Conservation (phyloP, 768 basidiomycete genomes). For the Trichaptum fuscoviolaceum region DNA sequence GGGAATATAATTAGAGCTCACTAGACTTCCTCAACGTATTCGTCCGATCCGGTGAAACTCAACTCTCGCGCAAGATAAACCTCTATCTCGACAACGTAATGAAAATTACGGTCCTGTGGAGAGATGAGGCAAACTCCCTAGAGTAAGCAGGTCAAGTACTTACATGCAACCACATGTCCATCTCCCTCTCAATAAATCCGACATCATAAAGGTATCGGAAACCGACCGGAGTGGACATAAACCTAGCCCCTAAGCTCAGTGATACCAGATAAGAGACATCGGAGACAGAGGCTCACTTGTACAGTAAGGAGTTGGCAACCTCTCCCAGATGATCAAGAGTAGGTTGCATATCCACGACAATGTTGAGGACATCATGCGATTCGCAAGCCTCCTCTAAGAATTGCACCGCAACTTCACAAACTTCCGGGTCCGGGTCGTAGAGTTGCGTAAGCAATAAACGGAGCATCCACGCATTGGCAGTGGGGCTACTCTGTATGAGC, state of each 20-base stretch:
- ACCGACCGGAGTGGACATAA: conserved; percentile 90
- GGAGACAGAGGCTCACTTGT: conserved; percentile 54
- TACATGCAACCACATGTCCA: conserved; percentile 96
- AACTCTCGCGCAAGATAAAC: conserved; percentile 84
- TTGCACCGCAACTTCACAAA: conserved; percentile 85
- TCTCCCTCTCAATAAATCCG: conserved; percentile 89
- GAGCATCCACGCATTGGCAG: conserved; percentile 81
- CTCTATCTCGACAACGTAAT: conserved; percentile 92
- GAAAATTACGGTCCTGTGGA: conserved; percentile 81
- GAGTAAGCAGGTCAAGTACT: conserved; percentile 20
- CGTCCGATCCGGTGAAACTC: conserved; percentile 40
- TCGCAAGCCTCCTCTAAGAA: conserved; percentile 90
- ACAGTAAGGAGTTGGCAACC: conserved; percentile 79
- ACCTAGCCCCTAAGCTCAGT: conserved; percentile 41
- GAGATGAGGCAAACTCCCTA: conserved; percentile 8
- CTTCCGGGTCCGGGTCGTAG: conserved; percentile 88
- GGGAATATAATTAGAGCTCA: conserved; percentile 18
- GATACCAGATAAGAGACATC: background rate
- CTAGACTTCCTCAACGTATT: conserved; percentile 69
- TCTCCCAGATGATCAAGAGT: conserved; percentile 94
- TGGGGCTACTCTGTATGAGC: conserved; percentile 61
- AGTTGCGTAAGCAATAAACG: conserved; percentile 90
- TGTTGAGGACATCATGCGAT: conserved; percentile 72
- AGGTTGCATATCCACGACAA: conserved; percentile 92
- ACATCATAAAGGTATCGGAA: conserved; percentile 90